Base-by-base conservation (phyloP, 2,329 filamentous ascomycete genomes). In the Coniella lustricola region DNA sequence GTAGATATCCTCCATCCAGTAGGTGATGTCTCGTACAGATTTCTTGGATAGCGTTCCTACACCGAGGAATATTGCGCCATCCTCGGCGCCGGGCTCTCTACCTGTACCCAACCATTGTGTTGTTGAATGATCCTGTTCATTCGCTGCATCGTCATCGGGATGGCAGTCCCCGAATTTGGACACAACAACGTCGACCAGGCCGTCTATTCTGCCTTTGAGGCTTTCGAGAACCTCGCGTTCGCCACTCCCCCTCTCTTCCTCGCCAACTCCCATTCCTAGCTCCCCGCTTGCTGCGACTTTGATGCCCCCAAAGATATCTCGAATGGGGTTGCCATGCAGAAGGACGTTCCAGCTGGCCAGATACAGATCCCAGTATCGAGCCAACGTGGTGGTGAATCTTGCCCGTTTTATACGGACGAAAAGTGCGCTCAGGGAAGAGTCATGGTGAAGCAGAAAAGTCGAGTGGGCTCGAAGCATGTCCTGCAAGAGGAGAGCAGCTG, bases 191-290 rank as follows among this genome's bases (percentile, higher is more conserved):
- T 98, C 93, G 5, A 95, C 78, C 34, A 98, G 73, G 1, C 93
- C 93, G 44, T 93, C 84, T 20, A 88, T 87, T 48, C 87, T 76
- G 9, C 75, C 76, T 1, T 89, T 81, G 53, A 95, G 81, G n/a
- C 89, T 89, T 64, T 97, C 91, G 1, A 98, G 72, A 0, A 97
- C 91, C 58, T 94, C 91, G 58, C 91, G 77, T 69, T 97, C 91
- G 29, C 90, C 90, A 62, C 91, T 96, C 4, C 91, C 91, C 64
- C 90, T 85, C 48, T 96, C 88, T 68, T 97, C 93, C 64, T 97
- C 93, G 16, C 93, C 93, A 1, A 97, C 93, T 0, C 93, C 93
- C 39, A 96, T 80, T 14, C 93, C 93, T 21, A 97, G 77, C 67
- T 97, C 91, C 16, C 93, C 91, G 31, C 88, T 90, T 7, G 85